Percentiles rank a stretch among this genome's conserved stretches.
These are phyloP conservation scores for Euphorbia schlechtendalii DNA, from an alignment of 441 rosid species.

Conservation along the genomic window DNA sequence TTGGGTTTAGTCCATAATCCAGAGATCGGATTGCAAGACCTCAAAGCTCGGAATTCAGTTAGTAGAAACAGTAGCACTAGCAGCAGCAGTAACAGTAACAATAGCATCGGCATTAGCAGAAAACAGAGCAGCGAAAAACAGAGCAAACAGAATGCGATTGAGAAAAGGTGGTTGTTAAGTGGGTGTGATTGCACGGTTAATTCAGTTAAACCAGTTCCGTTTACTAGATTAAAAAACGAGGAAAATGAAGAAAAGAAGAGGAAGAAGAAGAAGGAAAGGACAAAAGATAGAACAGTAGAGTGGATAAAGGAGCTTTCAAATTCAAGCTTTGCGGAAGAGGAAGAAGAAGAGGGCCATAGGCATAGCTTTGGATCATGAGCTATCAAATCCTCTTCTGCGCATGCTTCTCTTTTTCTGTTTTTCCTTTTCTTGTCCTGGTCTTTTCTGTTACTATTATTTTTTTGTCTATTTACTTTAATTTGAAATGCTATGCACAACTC, in stretches of 20 bases:
- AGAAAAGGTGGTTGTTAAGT: slow-evolving; percentile 31
- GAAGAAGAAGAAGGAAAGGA: slow-evolving; percentile 41
- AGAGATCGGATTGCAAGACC: slow-evolving; percentile 53
- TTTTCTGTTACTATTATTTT: not conserved
- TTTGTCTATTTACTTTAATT: not conserved
- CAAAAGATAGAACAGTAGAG: slow-evolving; percentile 66
- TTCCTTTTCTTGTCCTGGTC: not conserved
- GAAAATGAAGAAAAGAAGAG: not conserved
- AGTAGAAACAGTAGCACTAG: slow-evolving; percentile 34
- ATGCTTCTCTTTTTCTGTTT: no score
- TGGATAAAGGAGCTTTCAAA: slow-evolving; percentile 83
- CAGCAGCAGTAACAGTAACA: slow-evolving; percentile 41
- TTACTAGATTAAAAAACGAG: slow-evolving; percentile 23
- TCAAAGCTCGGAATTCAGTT: slow-evolving; percentile 31
- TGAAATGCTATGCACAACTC: slow-evolving; percentile 2
- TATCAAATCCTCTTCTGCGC: slow-evolving; percentile 12
- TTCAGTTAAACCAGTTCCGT: slow-evolving; percentile 44
- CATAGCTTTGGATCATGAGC: not conserved
- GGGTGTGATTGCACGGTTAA: slow-evolving; percentile 63
- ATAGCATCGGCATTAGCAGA: slow-evolving; percentile 13
- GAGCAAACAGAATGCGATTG: slow-evolving; percentile 23
- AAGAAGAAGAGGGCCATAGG: not conserved
- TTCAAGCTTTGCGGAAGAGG: slow-evolving; percentile 36
- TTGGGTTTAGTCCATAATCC: slow-evolving; percentile 69
- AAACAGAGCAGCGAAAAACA: slow-evolving; percentile 18